These are phyloP conservation scores for Phaeolepiota aurea DNA, from an alignment of 768 basidiomycete genomes.

Conservation along the genomic window DNA sequence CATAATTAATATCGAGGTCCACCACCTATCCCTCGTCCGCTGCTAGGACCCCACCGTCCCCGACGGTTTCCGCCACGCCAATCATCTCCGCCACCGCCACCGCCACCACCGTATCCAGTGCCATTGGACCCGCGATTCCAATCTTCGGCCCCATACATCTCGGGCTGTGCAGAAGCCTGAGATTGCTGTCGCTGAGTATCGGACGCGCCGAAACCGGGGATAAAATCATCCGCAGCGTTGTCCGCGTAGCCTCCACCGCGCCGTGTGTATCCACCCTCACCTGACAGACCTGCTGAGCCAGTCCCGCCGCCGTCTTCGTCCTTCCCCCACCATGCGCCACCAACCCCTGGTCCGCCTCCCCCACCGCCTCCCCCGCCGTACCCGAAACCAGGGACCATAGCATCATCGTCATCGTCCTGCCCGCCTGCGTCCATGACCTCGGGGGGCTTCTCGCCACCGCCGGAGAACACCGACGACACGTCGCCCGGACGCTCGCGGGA, in stretches of 20 bases:
- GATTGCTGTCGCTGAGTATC: slow-evolving; percentile 16
- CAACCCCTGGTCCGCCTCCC: slow-evolving; percentile 9
- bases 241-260: slow-evolving; percentile 17
- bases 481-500: slow-evolving; percentile 87
- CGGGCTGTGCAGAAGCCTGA: slow-evolving; percentile 33
- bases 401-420: slow-evolving; percentile 69
- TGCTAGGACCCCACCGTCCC: slow-evolving; percentile 20
- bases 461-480: slow-evolving; percentile 64
- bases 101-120: slow-evolving; percentile 22
- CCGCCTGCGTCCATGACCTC: slow-evolving; percentile 49
- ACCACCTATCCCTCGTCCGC: slow-evolving; percentile 13
- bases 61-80: slow-evolving; percentile 19
- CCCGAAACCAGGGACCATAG: slow-evolving; percentile 69
- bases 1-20: slow-evolving; percentile 9
- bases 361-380: slow-evolving; percentile 23
- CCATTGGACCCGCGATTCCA: slow-evolving; percentile 25
- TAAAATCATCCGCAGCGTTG: slow-evolving; percentile 43
- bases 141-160: slow-evolving; percentile 37
- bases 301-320: slow-evolving; percentile 26
- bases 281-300: slow-evolving; percentile 9
- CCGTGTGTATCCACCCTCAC: slow-evolving; percentile 11
- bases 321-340: slow-evolving; percentile 33
- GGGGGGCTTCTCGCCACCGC: slow-evolving; percentile 80
- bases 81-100: slow-evolving; percentile 20
- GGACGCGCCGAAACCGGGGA: slow-evolving; percentile 53